Conservation (phyloP, 345 rosid genomes). For the Rhizophora apiculata region DNA sequence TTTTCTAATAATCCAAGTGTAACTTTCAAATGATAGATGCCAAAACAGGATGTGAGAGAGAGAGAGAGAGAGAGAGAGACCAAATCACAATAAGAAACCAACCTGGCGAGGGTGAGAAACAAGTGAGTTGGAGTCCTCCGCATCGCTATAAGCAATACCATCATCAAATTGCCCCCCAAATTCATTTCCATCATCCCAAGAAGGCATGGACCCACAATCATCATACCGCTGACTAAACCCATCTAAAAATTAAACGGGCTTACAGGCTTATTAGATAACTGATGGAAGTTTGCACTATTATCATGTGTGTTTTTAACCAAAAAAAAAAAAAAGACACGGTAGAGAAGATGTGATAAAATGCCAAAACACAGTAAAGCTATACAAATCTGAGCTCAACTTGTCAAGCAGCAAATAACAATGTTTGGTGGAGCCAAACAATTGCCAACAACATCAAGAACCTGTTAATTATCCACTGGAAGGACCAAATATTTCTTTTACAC, state of each 20-base stretch:
- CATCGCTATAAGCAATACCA: constrained; percentile 58
- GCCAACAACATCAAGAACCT: neutral
- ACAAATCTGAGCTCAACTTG: neutral
- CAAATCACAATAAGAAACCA: constrained; percentile 2
- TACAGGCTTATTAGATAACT: neutral
- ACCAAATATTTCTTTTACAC: neutral
- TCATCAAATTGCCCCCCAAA: constrained; percentile 56
- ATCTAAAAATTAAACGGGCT: constrained; percentile 33
- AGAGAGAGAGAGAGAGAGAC: constrained; percentile 1
- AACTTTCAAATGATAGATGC: too few species aligned
- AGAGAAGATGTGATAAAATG: too few species aligned
- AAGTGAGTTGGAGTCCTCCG: constrained; percentile 47
- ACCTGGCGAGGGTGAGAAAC: constrained; percentile 98
- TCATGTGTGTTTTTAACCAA: too few species aligned
- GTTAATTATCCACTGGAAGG: neutral
- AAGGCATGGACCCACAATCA: constrained; percentile 48
- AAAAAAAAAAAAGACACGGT: too few species aligned
- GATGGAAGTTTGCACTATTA: neutral
- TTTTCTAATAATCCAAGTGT: neutral
- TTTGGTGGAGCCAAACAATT: neutral
- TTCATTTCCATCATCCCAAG: constrained; percentile 57
- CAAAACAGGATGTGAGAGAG: neutral
- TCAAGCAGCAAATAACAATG: neutral
- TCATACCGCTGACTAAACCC: constrained; percentile 42
- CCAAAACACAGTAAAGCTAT: too few species aligned